Conservation (phyloP, 1,284 basidiomycete species). For the Fomitopsis palustris region DNA sequence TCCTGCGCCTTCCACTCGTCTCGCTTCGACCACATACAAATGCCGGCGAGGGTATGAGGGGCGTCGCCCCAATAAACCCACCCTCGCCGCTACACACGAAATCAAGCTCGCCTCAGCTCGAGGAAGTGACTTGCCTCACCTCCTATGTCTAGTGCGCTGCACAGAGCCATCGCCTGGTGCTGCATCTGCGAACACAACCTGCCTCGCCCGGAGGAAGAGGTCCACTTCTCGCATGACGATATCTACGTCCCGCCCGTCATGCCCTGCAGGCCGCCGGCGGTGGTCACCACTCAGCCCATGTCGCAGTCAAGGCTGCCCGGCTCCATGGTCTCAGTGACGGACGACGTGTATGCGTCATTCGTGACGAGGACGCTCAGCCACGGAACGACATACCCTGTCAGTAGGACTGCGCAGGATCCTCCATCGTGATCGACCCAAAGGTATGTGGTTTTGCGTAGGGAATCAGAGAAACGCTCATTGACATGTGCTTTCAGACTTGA, state of each 20-base stretch:
- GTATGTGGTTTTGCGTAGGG: no score
- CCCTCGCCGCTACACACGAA: no score
- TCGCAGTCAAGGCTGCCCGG: not conserved
- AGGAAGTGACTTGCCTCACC: not conserved
- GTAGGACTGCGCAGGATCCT: not conserved
- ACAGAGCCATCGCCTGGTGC: not conserved
- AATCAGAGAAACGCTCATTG: no score
- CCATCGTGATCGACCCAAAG: not conserved
- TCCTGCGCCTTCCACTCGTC: not conserved
- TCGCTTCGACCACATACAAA: not conserved
- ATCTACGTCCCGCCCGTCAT: conserved; percentile 2
- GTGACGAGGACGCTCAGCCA: not conserved
- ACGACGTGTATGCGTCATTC: not conserved
- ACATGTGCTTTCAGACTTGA: no score
- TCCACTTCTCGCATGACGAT: conserved; percentile 1
- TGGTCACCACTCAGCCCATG: not conserved
- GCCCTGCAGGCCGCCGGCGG: not conserved
- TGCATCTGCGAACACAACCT: not conserved
- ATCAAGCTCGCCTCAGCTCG: not conserved
- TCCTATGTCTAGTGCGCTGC: not conserved
- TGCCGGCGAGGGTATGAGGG: no score
- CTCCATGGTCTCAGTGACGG: not conserved
- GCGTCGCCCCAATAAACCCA: no score
- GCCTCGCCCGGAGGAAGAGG: not conserved
- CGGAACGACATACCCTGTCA: not conserved